Conservation (phyloP, 2,329 filamentous ascomycete species). For the Ilyonectria sp. region DNA sequence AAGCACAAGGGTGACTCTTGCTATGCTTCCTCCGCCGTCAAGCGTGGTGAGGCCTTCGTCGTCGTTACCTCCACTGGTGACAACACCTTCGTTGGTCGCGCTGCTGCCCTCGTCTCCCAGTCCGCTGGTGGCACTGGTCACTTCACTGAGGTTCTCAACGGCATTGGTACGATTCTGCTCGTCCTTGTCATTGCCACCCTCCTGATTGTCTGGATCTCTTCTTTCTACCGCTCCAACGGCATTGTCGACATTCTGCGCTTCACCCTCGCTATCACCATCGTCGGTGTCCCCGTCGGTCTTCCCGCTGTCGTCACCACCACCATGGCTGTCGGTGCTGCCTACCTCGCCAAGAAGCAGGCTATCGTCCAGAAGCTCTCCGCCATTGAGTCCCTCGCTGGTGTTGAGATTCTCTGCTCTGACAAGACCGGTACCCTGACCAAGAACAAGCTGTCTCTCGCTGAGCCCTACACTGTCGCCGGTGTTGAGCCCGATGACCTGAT, state of each 20-base stretch:
- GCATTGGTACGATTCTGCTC: constrained; percentile 85
- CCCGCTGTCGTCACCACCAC: constrained; percentile 94
- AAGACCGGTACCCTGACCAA: constrained; percentile 95
- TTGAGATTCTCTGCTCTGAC: constrained; percentile 94
- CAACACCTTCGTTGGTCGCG: constrained; percentile 90
- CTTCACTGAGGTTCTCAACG: constrained; percentile 92
- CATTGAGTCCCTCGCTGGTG: constrained; percentile 92
- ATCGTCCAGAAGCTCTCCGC: constrained; percentile 94
- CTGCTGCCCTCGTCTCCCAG: constrained; percentile 86
- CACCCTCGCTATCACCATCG: constrained; percentile 90
- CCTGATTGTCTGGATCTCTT: constrained; percentile 86
- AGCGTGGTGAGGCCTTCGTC: constrained; percentile 89
- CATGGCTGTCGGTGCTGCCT: constrained; percentile 93
- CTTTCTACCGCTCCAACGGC: constrained; percentile 88
- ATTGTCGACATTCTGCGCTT: constrained; percentile 87
- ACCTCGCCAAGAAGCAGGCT: constrained; percentile 92
- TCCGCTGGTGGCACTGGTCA: constrained; percentile 83
- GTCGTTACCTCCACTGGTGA: constrained; percentile 89
- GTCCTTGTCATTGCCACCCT: constrained; percentile 86
- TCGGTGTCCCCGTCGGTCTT: constrained; percentile 93
- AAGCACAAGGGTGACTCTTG: constrained; percentile 87
- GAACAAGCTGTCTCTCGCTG: constrained; percentile 91
- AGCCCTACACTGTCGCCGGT: constrained; percentile 86
- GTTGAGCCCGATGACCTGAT: constrained; percentile 91
- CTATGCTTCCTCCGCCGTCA: constrained; percentile 90